Base-by-base conservation (phyloP, 1,139 yeast species). In the Geotrichum carabidarum region DNA sequence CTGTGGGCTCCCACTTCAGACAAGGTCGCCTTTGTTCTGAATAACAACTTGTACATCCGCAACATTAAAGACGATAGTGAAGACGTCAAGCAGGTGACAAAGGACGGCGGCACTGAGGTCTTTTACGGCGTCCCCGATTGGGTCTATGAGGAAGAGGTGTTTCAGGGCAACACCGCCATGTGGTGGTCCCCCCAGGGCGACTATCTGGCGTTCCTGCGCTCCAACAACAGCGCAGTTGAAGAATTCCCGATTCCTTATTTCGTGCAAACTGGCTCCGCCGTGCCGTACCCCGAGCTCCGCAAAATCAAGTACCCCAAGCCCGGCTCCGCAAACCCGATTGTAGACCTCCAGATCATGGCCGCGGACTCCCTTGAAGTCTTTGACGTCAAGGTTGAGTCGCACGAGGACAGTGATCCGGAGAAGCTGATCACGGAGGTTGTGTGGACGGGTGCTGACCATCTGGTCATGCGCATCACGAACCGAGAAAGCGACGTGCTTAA, bases 71-170 rank as follows among this genome's bases (percentile, higher is more conserved):
- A 61, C 12, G 46, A 57, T 0, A 58, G 67, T 2, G 62, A 62
- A 9, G 57, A 62, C 9, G 62, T 72, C 4, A 63, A 58, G 0
- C 78, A 74, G 63, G 71, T 93, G 11, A 89, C 98, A 0, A 57
- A 64, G 1, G 90, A 82, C 63, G 97, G 97, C 0, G 78, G 85
- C 4, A 68, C 68, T 0, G 71, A 78, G 46, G 74, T 88, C n/a
- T 80, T 83, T 63, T 89, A 93, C 65, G 99, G 96, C 0, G 84
- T 82, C 59, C 86, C 97, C 0, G 99, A 93, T 65, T 93, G 99
- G 99, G 88, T 93, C 0, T 93, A 93, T 66, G 99, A 93, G 68
- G 99, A 94, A 64, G 99, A 94, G 65, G 90, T 93, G 0, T 68
- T 84, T 4, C 76, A 79, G 0, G 73, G 76, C 5, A 88, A 85